These are phyloP conservation scores for Populus alba DNA, from an alignment of 345 rosid species.

Conservation along the genomic window DNA sequence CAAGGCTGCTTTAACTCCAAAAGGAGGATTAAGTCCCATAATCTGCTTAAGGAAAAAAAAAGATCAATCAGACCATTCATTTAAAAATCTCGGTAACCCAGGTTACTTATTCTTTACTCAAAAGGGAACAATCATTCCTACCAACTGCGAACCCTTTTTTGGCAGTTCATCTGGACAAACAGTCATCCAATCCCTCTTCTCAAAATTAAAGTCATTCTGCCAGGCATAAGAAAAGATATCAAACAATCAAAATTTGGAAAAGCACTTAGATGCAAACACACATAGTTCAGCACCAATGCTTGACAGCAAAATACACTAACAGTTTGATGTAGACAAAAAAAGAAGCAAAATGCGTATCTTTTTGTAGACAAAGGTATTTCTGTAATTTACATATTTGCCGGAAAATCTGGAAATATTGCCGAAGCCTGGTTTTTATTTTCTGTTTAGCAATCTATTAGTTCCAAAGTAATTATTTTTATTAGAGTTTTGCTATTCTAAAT, in stretches of 20 bases:
- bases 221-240: constrained; percentile 3
- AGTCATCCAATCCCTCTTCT: constrained; percentile 82
- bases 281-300: background rate
- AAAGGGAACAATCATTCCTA: constrained; percentile 27
- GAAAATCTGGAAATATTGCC: too few relatives aligned
- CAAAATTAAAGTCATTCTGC: constrained; percentile 73
- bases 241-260: constrained; percentile 2
- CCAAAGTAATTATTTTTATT: too few relatives aligned
- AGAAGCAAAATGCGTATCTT: too few relatives aligned
- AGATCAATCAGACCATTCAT: background rate
- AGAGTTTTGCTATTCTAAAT: too few relatives aligned
- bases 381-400: too few relatives aligned
- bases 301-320: background rate
- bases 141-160: constrained; percentile 63
- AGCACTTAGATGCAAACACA: background rate
- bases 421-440: too few relatives aligned
- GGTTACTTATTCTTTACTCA: background rate
- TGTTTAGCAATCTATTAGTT: too few relatives aligned
- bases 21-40: constrained; percentile 97
- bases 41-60: constrained; percentile 45
- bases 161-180: constrained; percentile 63
- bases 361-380: too few relatives aligned
- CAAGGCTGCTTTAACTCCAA: constrained; percentile 69
- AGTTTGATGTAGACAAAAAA: too few relatives aligned
- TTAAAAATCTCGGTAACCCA: background rate